Percentiles rank a stretch among this genome's conserved stretches.
phyloP scores from a whole-genome alignment of 2,329 filamentous ascomycete species.

The Aspergillus ochraceoroseus region DNA sequence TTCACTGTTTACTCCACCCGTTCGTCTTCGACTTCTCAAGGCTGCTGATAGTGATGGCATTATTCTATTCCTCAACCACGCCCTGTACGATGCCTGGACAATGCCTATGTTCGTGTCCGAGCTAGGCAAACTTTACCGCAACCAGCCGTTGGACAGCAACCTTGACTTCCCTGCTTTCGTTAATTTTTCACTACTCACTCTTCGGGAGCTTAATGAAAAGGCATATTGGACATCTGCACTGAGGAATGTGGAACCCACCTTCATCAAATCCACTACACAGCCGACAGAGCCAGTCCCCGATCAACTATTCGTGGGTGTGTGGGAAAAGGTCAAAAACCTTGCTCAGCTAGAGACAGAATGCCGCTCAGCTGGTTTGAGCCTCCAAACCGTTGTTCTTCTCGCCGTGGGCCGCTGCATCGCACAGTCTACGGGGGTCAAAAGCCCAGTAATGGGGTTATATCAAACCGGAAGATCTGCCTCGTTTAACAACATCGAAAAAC shows the following conservation, averaged over 20 bases:
- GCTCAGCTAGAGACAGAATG: slow-evolving; percentile 20
- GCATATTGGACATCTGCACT: slow-evolving; percentile 26
- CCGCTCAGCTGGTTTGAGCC: slow-evolving; percentile 20
- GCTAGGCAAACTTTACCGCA: slow-evolving; percentile 27
- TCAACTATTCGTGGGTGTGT: slow-evolving; percentile 24
- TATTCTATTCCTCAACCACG: slow-evolving; percentile 33
- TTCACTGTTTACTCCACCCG: slow-evolving; percentile 30
- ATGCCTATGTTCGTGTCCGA: slow-evolving; percentile 33
- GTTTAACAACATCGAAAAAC: slow-evolving; percentile 24
- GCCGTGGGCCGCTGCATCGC: slow-evolving; percentile 28
- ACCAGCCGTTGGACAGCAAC: slow-evolving; percentile 11
- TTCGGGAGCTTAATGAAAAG: slow-evolving; percentile 17
- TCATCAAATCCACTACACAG: slow-evolving; percentile 14
- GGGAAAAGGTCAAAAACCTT: slow-evolving; percentile 25
- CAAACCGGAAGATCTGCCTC: slow-evolving; percentile 31
- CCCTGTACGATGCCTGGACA: slow-evolving; percentile 37
- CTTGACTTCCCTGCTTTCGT: slow-evolving; percentile 26
- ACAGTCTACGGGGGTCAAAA: slow-evolving; percentile 16
- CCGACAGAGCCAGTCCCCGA: neutral
- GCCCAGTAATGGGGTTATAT: slow-evolving; percentile 31
- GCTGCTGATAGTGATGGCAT: slow-evolving; percentile 28
- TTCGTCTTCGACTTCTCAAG: slow-evolving; percentile 28
- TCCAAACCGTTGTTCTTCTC: slow-evolving; percentile 30
- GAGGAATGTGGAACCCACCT: slow-evolving; percentile 16
- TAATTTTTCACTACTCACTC: slow-evolving; percentile 21